A percentile compares a stretch with the other conserved stretches of the same genome.
Evolutionary conservation across 257 asterid genomes (phyloP).

Genomic region (Linderniella brevidens): DNA sequence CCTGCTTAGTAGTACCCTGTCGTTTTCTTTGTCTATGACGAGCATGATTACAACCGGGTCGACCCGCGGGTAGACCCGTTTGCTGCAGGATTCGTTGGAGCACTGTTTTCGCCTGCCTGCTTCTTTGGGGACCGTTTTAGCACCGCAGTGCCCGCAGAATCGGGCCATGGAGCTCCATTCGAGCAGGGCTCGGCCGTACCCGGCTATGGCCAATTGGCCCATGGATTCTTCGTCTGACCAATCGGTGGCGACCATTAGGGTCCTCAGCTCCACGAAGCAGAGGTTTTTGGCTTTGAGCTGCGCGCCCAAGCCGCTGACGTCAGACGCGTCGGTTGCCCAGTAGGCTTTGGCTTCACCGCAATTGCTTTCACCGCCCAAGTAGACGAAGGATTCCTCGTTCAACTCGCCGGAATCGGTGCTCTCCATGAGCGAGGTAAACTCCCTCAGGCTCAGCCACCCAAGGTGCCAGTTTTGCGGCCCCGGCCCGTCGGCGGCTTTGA

Average conservation of each 20-base stretch:
- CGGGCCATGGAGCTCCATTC: constrained; percentile 72
- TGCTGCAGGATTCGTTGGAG: constrained; percentile 62
- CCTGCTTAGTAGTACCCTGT: constrained; percentile 65
- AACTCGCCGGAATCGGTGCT: constrained; percentile 27
- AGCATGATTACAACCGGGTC: constrained; percentile 99
- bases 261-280: constrained; percentile 88
- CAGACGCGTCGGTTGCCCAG: constrained; percentile 87
- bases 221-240: constrained; percentile 65
- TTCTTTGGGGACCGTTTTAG: constrained; percentile 43
- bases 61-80: constrained; percentile 80
- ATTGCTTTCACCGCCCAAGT: constrained; percentile 39
- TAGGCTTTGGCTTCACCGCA: constrained; percentile 54
- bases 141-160: constrained; percentile 83
- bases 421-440: constrained; percentile 50
- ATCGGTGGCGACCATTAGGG: constrained; percentile 96
- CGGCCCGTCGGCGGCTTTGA: constrained; percentile 24
- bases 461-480: constrained; percentile 33
- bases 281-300: constrained; percentile 43
- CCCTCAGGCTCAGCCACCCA: constrained; percentile 67
- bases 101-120: constrained; percentile 88
- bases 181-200: constrained; percentile 83
- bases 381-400: constrained; percentile 58
- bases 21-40: constrained; percentile 82
- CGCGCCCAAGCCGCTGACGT: constrained; percentile 40
- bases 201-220: constrained; percentile 86